A percentile compares a stretch with the other conserved stretches of the same genome.
phyloP scores from a whole-genome alignment of 352 stramenopile species.

The Aphanomyces euteiches region DNA sequence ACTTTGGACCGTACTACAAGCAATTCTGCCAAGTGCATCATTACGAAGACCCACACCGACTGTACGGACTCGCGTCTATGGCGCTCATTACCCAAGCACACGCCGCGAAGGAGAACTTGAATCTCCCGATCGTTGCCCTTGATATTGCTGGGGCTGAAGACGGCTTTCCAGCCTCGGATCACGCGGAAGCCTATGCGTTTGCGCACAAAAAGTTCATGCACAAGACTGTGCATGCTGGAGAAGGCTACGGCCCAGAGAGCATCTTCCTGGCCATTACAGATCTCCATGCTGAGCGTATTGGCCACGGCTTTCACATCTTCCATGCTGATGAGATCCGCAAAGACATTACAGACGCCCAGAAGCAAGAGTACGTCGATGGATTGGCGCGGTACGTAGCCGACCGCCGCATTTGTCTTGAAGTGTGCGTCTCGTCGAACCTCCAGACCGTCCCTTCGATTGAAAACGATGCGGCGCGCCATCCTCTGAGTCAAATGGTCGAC shows the following conservation, averaged over 20 bases:
- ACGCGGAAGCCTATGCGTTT: constrained; percentile 77
- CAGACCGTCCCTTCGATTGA: constrained; percentile 79
- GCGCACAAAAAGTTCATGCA: constrained; percentile 86
- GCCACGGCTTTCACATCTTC: constrained; percentile 82
- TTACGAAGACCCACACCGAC: constrained; percentile 59
- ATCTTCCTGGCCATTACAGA: constrained; percentile 86
- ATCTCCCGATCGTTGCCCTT: constrained; percentile 80
- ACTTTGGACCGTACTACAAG: constrained; percentile 78
- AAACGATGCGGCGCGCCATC: constrained; percentile 65
- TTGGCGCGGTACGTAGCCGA: constrained; percentile 82
- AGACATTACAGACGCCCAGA: constrained; percentile 44
- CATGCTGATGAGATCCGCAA: constrained; percentile 68
- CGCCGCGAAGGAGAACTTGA: constrained; percentile 55
- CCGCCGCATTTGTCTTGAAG: constrained; percentile 75
- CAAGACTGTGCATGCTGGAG: constrained; percentile 85
- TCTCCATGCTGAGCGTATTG: constrained; percentile 80
- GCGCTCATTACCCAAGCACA: constrained; percentile 78
- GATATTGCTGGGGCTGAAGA: constrained; percentile 80
- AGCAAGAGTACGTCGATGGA: constrained; percentile 67
- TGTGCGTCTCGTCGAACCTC: constrained; percentile 85
- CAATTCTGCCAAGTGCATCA: constrained; percentile 80
- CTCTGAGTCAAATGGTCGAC: constrained; percentile 75
- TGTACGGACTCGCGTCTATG: constrained; percentile 80
- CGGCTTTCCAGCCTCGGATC: constrained; percentile 74
- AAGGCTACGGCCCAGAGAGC: constrained; percentile 82